Evolutionary conservation across 441 rosid species (phyloP), one percentile per base, ranked within the genome.

Genomic region (Lagerstroemia fauriei): DNA sequence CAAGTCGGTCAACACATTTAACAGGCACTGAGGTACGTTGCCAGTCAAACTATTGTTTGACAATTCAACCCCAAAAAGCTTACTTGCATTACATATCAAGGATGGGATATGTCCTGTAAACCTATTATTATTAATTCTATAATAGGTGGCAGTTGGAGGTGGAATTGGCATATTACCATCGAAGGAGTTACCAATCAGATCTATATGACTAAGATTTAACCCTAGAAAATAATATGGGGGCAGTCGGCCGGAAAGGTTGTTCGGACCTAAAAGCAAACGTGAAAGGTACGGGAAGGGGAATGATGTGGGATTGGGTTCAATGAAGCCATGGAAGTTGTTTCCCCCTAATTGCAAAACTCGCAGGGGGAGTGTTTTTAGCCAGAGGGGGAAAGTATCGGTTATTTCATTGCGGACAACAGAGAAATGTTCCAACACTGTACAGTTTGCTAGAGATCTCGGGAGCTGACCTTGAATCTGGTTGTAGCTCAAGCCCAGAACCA

Each of bases 261-360:
- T 73, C 1, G 7, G 17, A 5, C 20, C 56, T 18, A 73, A 10
- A 16, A 24, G 7, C 17, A 41, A 46, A 29, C 3, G 1, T 16
- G 25, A 16, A 9, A 73, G 50, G 11, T 22, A 13, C 16, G 56
- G 53, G 76, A 73, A 46, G 12, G 76, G 68, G 25, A 38, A 22
- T 32, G 71, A 4, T 13, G 17, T 17, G 14, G 57, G 13, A 32
- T 20, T 63, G 46, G 53, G 6, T 59, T 24, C 9, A 41, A 77
- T 46, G 50, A 63, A 41, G 25, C 80, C 80, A 25, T 77, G 80
- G 29, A 77, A 57, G 68, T 50, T 12, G 41, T 77, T 77, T 10
- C 25, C 12, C 27, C 29, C 69, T 47, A 57, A 34, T 14, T 51
- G 46, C 27, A 77, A 22, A 38, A 3, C 25, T 1, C 0, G 2